These are phyloP conservation scores for Combretum micranthum DNA, from an alignment of 345 rosid species.

Conservation along the genomic window DNA sequence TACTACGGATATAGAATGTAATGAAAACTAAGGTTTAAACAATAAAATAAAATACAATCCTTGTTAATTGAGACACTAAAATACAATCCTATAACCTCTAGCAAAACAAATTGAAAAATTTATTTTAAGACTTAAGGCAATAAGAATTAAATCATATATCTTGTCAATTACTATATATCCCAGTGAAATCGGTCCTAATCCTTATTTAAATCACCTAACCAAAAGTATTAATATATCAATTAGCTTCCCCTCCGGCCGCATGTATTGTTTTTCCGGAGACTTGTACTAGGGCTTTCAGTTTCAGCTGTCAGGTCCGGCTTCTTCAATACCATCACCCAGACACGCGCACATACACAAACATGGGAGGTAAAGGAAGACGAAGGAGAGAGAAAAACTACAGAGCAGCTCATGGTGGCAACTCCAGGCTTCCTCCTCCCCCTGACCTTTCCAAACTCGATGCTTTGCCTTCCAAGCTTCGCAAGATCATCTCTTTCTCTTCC, in stretches of 20 bases:
- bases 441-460: conserved; percentile 56
- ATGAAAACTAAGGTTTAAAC: no score
- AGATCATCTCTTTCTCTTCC: conserved; percentile 53
- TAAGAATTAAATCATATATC: no score
- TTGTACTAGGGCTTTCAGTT: not conserved
- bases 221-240: no score
- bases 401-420: conserved; percentile 73
- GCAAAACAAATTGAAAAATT: no score
- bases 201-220: no score
- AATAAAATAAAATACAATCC: no score
- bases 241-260: not conserved
- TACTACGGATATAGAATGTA: no score
- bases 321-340: not conserved
- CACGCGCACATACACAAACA: conserved; percentile 16
- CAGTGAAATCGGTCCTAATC: no score
- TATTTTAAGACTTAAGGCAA: no score
- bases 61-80: no score
- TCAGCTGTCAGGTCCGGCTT: not conserved
- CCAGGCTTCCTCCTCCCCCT: conserved; percentile 85
- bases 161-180: no score
- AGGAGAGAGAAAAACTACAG: conserved; percentile 80
- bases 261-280: not conserved
- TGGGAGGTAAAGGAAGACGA: conserved; percentile 79
- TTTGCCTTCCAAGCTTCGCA: conserved; percentile 77
- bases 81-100: no score